Conservation (phyloP, 2,329 filamentous ascomycete genomes). For the Pseudodiploospora longispora region DNA sequence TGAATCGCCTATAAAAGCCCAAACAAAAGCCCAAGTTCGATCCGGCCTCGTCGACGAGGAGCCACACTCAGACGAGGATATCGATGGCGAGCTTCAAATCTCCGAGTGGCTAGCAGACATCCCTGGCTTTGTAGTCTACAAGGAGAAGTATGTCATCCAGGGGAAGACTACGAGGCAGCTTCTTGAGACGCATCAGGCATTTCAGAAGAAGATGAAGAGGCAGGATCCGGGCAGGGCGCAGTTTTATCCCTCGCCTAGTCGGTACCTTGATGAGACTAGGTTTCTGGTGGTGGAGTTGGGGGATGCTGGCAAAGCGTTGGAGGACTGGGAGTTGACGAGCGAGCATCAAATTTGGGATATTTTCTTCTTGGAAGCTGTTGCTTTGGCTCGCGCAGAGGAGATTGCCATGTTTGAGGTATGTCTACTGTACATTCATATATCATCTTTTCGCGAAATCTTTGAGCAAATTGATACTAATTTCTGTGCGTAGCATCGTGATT, state of each 20-base stretch:
- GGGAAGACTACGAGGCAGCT: slow-evolving; percentile 46
- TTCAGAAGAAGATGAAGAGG: slow-evolving; percentile 45
- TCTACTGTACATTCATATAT: neutral
- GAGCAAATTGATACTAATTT: neutral
- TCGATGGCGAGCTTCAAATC: slow-evolving; percentile 52
- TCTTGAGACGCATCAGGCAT: slow-evolving; percentile 51
- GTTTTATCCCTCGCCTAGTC: slow-evolving; percentile 54
- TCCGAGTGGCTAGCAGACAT: slow-evolving; percentile 57
- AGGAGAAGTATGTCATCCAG: slow-evolving; percentile 52
- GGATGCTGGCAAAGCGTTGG: slow-evolving; percentile 52
- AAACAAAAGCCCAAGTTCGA: slow-evolving; percentile 48
- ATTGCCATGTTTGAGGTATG: slow-evolving; percentile 51
- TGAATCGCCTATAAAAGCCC: slow-evolving; percentile 47
- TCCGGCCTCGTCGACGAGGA: slow-evolving; percentile 51
- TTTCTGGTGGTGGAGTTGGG: slow-evolving; percentile 57
- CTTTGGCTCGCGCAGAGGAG: slow-evolving; percentile 51
- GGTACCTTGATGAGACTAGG: slow-evolving; percentile 48
- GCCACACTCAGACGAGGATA: slow-evolving; percentile 44
- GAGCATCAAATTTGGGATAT: slow-evolving; percentile 54
- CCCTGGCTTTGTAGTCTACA: slow-evolving; percentile 58
- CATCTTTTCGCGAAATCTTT: neutral
- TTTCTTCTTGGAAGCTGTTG: slow-evolving; percentile 52
- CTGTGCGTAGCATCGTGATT: slow-evolving; percentile 47
- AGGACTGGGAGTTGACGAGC: slow-evolving; percentile 44
- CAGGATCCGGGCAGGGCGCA: slow-evolving; percentile 49